A percentile compares a stretch with the other conserved stretches of the same genome.
Evolutionary conservation across 2,329 filamentous ascomycete genomes (phyloP).

Genomic region (Colletotrichum lini): DNA sequence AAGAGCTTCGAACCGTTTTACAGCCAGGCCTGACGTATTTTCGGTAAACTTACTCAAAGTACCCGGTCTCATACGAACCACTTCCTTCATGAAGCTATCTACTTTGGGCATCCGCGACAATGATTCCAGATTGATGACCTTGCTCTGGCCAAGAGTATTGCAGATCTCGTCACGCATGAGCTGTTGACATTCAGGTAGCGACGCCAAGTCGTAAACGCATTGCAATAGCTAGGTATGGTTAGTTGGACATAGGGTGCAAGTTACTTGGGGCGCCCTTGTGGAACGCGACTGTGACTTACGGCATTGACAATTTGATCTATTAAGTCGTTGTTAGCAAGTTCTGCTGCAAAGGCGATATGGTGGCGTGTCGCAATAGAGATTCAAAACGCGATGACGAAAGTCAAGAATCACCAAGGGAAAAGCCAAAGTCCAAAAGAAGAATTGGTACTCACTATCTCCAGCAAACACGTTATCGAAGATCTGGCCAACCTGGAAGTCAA

Average conservation of each 20-base stretch:
- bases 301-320: conserved; percentile 28
- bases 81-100: conserved; percentile 28
- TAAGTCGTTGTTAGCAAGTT: no score
- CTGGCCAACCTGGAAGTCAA: conserved; percentile 15
- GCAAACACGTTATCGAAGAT: conserved; percentile 30
- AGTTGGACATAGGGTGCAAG: no score
- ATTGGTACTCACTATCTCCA: conserved; percentile 10
- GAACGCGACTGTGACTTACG: background rate
- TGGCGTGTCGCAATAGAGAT: no score
- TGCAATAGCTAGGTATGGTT: background rate
- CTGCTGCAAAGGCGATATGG: no score
- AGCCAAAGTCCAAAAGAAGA: no score
- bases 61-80: conserved; percentile 16
- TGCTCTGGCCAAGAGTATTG: background rate
- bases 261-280: no score
- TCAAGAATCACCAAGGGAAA: no score
- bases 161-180: conserved; percentile 9
- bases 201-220: conserved; percentile 21
- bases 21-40: no score
- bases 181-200: conserved; percentile 2
- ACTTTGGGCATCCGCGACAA: background rate
- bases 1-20: no score
- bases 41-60: background rate
- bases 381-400: no score
- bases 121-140: background rate